Conservation (phyloP, 495 filamentous ascomycete genomes). For the Xylaria palmicola region DNA sequence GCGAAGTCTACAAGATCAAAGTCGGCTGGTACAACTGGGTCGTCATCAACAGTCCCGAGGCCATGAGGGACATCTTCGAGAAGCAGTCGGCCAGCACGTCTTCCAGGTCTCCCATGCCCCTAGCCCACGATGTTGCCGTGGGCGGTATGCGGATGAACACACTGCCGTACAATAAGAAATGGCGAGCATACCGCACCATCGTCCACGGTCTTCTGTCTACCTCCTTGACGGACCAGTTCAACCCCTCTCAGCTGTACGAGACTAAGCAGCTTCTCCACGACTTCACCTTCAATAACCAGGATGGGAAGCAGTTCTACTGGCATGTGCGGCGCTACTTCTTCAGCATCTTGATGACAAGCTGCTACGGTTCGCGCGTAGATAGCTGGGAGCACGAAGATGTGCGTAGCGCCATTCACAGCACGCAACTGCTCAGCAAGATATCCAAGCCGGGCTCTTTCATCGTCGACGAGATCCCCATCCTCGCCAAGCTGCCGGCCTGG, state of each 20-base stretch:
- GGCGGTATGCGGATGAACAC: conserved; percentile 33
- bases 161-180: conserved; percentile 46
- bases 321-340: conserved; percentile 32
- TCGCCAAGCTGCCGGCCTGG: conserved; percentile 25
- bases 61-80: conserved; percentile 39
- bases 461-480: conserved; percentile 24
- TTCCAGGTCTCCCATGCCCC: conserved; percentile 22
- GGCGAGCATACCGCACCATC: conserved; percentile 36
- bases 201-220: conserved; percentile 32
- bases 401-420: conserved; percentile 10
- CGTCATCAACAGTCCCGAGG: conserved; percentile 35
- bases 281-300: conserved; percentile 23
- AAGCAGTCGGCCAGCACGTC: conserved; percentile 30
- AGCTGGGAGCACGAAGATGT: not conserved
- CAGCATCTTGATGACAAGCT: conserved; percentile 29
- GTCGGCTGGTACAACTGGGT: conserved; percentile 41
- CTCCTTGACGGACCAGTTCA: conserved; percentile 19
- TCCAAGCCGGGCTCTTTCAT: conserved; percentile 23
- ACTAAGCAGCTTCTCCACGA: conserved; percentile 40
- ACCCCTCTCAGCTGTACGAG: conserved; percentile 46
- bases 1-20: conserved; percentile 32
- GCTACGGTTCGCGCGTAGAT: conserved; percentile 28
- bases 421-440: conserved; percentile 17
- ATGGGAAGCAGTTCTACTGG: conserved; percentile 27
- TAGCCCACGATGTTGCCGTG: conserved; percentile 20